Evolutionary conservation across 73 alveolate genomes (phyloP).

Genomic region (Paramecium caudatum): DNA sequence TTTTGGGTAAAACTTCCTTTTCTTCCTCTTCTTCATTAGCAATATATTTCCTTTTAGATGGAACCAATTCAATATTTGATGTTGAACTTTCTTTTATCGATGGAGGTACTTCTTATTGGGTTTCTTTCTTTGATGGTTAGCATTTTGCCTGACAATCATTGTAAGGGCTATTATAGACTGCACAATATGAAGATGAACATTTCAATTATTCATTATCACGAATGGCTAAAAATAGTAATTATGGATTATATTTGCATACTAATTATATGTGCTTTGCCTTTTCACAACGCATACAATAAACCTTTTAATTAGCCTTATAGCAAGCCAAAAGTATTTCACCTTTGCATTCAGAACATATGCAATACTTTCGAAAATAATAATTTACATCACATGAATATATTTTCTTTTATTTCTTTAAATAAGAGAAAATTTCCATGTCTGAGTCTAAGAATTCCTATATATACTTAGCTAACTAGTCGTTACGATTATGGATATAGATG

Average conservation of each 20-base stretch:
- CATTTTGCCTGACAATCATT: neutral
- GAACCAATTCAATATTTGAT: neutral
- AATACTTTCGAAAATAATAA: neutral
- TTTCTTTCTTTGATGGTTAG: neutral
- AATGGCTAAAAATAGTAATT: neutral
- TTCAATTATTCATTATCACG: neutral
- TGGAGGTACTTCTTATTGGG: neutral
- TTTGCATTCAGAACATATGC: constrained; percentile 3
- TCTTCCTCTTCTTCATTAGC: neutral
- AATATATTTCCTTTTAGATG: neutral
- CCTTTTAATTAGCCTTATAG: neutral
- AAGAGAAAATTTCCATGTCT: neutral
- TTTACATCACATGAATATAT: neutral
- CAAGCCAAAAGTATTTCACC: neutral
- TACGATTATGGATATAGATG: neutral
- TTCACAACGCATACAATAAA: neutral
- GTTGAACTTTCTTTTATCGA: constrained; percentile 16
- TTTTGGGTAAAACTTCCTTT: neutral
- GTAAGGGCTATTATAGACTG: neutral
- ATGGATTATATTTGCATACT: neutral
- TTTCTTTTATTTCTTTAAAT: neutral
- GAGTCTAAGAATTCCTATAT: neutral
- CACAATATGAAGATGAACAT: constrained; percentile 1
- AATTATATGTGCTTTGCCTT: neutral
- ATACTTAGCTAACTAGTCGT: neutral